Evolutionary conservation across 164 flowering plant genomes (phyloP), one percentile per base, ranked within the genome.

Genomic region (Magnolia kwangsiensis): DNA sequence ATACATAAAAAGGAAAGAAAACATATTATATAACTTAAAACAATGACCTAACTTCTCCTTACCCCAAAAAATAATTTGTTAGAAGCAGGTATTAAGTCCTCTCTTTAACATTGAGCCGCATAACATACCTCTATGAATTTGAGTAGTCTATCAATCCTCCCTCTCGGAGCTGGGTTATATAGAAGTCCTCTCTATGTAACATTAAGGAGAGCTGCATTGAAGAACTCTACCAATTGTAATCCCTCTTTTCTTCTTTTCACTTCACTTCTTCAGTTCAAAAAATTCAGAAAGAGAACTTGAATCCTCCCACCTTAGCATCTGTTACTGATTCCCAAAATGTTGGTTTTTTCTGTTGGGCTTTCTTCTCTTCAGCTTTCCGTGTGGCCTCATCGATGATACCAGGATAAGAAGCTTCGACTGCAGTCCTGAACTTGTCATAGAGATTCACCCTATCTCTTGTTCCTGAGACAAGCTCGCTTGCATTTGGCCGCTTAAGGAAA

Each of bases 241-340:
- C 27, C 8, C n/a, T 74, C 69, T 21, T 29, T 0, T 16, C 21
- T 49, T 50, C 8, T 59, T 19, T 27, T 19, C 20, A 20, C 71
- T 55, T 55, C 61, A 55, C 61, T 55, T 55, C 23, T 58, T 59
- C 6, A 24, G 31, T 29, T n/a, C 1, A 18, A 7, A 9, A 69
- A 51, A 51, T 27, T 85, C 51, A 92, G 80, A 93, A 94, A 10
- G 92, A 89, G 75, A 96, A 94, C 87, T 88, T 96, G 89, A 96
- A 96, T 63, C 88, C 90, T 68, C 95, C 97, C 10, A 81, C 93
- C 74, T 89, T 86, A 63, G 93, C 84, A 85, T 94, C 98, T 19
- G 91, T 76, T 5, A 87, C 95, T 16, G 99, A 82, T 20, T 94
- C 99, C 98, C 99, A 96, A 85, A 90, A 96, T 27, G 96, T 79